Evolutionary conservation across 257 asterid species (phyloP), one percentile per base, ranked within the genome.

Genomic region (Striga asiatica): DNA sequence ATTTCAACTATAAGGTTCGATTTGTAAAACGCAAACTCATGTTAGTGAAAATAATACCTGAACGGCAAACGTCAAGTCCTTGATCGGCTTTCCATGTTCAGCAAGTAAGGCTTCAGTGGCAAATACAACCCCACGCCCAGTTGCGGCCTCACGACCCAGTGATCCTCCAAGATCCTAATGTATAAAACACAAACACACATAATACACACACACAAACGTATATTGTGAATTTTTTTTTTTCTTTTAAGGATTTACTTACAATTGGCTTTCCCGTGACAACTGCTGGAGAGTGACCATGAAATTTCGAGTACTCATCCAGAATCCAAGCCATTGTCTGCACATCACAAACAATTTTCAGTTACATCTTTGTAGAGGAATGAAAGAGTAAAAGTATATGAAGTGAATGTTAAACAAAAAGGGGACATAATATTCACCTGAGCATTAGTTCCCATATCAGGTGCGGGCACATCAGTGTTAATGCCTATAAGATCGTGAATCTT

Each of bases 361-460:
- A 17, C 3, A 5, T 46, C n/a, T n/a, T 46, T 28, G 16, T 22
- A 10, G 48, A 8, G 31, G 9, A 25, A 32, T 20, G 45, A 17
- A 21, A 32, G 32, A 27, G 5, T 27, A 7, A 27, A n/a, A n/a
- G n/a, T n/a, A n/a, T n/a, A n/a, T n/a, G n/a, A n/a, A n/a, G n/a
- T n/a, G n/a, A n/a, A n/a, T n/a, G n/a, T n/a, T n/a, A n/a, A n/a
- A n/a, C n/a, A n/a, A n/a, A n/a, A n/a, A n/a, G n/a, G n/a, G n/a
- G n/a, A 17, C 11, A 49, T 21, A 34, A 34, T 22, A 59, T 16
- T 66, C 28, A 92, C 99, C 95, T 91, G 98, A 42, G 97, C 73
- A 74, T 92, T 92, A 38, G 98, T 84, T 35, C 98, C 98, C 98
- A 92, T 84, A 66, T 92, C 98, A 1, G 98, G 98, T 58, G 97